Percentiles rank a stretch among this genome's conserved stretches.
phyloP scores from a whole-genome alignment of 495 filamentous ascomycete species.

The Aspergillus avenaceus region DNA sequence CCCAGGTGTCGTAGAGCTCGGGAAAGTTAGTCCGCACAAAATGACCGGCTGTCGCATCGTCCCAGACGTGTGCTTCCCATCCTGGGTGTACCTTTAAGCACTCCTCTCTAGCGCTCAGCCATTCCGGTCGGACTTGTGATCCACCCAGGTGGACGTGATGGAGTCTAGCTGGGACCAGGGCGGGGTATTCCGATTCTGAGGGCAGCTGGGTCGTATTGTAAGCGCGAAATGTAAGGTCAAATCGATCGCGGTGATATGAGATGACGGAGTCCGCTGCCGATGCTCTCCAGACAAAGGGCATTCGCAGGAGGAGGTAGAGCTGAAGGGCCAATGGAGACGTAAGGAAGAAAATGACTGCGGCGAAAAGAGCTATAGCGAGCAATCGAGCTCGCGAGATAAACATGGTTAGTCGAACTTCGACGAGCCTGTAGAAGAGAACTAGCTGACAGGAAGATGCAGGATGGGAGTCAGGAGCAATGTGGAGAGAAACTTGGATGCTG shows the following conservation, averaged over 20 bases:
- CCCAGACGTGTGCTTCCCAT: constrained; percentile 6
- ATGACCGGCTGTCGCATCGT: not conserved
- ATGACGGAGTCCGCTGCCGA: not conserved
- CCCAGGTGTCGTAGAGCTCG: constrained; percentile 1
- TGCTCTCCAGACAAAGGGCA: constrained; percentile 4
- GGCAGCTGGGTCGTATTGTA: not conserved
- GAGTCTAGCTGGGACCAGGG: not conserved
- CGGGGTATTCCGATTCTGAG: not conserved
- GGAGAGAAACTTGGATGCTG: not conserved
- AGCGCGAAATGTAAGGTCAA: constrained; percentile 5
- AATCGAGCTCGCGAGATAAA: not conserved
- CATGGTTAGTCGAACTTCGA: not conserved
- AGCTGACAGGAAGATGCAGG: too few relatives aligned
- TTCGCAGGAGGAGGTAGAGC: constrained; percentile 3
- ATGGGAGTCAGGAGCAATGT: too few relatives aligned
- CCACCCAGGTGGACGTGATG: constrained; percentile 8
- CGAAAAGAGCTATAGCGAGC: not conserved
- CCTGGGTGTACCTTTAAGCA: constrained; percentile 1
- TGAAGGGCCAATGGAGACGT: not conserved
- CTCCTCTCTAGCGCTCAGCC: not conserved
- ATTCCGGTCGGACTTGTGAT: not conserved
- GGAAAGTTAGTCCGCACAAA: constrained; percentile 6
- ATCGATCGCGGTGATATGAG: constrained; percentile 1
- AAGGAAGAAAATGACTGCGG: not conserved
- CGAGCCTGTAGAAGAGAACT: too few relatives aligned